A percentile compares a stretch with the other conserved stretches of the same genome.
phyloP scores from a whole-genome alignment of 164 flowering plant species.

The Saururus chinensis region DNA sequence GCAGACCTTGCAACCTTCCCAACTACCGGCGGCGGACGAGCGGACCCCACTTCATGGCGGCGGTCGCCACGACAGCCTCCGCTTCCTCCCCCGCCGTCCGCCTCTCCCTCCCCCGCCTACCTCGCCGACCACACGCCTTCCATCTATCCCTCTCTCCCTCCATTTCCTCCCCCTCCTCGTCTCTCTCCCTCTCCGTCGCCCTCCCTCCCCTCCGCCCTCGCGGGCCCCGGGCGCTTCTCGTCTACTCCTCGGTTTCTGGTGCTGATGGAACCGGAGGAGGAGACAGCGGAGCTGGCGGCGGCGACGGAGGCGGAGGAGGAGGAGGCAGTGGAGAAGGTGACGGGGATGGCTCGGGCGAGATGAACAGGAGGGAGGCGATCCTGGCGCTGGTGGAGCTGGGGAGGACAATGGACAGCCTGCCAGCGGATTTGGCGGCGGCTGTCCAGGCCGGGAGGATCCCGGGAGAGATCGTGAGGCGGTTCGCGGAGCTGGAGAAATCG shows the following conservation, averaged over 20 bases:
- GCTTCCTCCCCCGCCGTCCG: not conserved
- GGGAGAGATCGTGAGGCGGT: conserved; percentile 46
- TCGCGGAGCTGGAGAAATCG: conserved; percentile 44
- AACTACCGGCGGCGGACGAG: not conserved
- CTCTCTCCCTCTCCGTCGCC: not conserved
- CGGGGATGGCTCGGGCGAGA: conserved; percentile 35
- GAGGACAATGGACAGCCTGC: conserved; percentile 43
- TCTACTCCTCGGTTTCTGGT: not conserved
- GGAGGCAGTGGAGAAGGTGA: conserved; percentile 20
- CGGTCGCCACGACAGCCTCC: not conserved
- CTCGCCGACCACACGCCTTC: not conserved
- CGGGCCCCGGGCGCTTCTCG: not conserved
- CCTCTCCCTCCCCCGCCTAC: not conserved
- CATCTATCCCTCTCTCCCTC: not conserved
- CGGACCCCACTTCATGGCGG: not conserved
- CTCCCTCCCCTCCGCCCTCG: not conserved
- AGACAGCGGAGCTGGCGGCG: conserved; percentile 4
- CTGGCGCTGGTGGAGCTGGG: conserved; percentile 48
- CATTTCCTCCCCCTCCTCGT: not conserved
- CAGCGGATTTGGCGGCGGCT: conserved; percentile 70
- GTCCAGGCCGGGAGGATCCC: conserved; percentile 53
- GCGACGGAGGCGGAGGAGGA: conserved; percentile 11
- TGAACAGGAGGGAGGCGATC: conserved; percentile 44
- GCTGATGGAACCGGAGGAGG: conserved; percentile 9
- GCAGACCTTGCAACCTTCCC: too few species aligned